Evolutionary conservation across 805 yeast species (phyloP), one percentile per base, ranked within the genome.

Genomic region (Dipodascopsis uninucleata): DNA sequence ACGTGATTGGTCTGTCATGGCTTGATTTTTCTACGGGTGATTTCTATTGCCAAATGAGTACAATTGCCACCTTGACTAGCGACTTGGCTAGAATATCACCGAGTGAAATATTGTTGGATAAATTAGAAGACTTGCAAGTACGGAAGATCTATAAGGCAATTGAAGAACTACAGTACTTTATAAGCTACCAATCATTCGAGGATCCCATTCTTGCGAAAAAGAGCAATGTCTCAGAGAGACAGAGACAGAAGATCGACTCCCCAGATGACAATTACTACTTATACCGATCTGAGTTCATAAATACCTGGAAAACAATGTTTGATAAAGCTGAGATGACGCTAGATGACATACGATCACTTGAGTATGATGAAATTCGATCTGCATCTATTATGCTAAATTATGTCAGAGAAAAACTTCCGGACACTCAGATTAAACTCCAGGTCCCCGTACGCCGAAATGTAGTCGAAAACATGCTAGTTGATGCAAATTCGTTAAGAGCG

Each of bases 1-100:
- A n/a, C 61, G 65, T 8, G 72, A 71, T 88, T 3, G 96, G 96
- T 0, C 57, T 93, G 1, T 74, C 88, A 23, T 93, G 97, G 97
- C 76, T 82, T 33, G 98, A 93, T 65, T 69, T 90, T 0, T 82
- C 93, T 0, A 78, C 90, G 1, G 97, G 97, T 0, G 79, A 79
- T 18, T 76, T 86, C 35, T 78, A 71, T 57, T 83, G 82, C 2
- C 85, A 86, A 58, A 76, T 77, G 37, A 77, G 85, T 0, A 71
- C 74, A 1, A 58, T 81, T 17, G 74, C 71, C 4, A 81, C 79
- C 21, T 64, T 89, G 2, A 71, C 80, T 39, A 75, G 93, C 4
- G 86, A 86, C 32, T 67, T 93, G 1, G 71, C 90, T 0, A 72
- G 97, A 47, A 79, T 93, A 5, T 73, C 73, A 37, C 97, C 98